Base-by-base conservation (phyloP, 1,284 basidiomycete genomes). In the Mrakiaceae sp. region DNA sequence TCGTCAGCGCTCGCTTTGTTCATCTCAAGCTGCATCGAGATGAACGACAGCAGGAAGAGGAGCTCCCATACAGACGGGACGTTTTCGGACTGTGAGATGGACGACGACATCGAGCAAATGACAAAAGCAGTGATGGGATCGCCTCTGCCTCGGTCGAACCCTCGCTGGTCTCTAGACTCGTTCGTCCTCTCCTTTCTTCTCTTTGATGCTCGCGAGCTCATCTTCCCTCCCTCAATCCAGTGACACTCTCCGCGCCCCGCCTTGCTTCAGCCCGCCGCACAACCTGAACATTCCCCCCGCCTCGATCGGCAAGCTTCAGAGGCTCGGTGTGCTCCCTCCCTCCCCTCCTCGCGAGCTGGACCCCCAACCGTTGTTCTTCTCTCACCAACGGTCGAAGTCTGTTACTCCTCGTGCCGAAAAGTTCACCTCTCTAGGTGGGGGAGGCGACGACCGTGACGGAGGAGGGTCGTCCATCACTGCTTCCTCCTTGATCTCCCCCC, bases 311-410 rank as follows among this genome's bases (percentile, higher is more conserved):
- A 66, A 66, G 27, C 55, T 66, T 12, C 47, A 62, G 46, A 62
- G 58, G 60, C 60, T 66, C 16, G 64, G 64, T 14, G 43, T 66
- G 9, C 55, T 66, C 40, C 64, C 64, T 5, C 60, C 64, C 27
- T 27, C 27, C 27, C 27, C 27, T 27, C 27, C 27, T 27, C 27
- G 27, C 27, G 27, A 27, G 27, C 27, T 1, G 27, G 27, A 27
- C 27, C 27, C 27, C 27, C 27, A 27, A 27, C 27, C 27, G 27
- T 27, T 27, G 27, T 27, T 27, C 27, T 27, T 27, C 27, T 27
- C 27, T 27, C 27, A 27, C 27, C 27, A 27, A 27, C 27, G 27
- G 27, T 27, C 27, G 27, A 27, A 1, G 27, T 27, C 27, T 27
- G 27, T 27, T 27, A 27, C 27, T 27, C 27, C 27, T 27, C 27